A percentile compares a stretch with the other conserved stretches of the same genome.
phyloP scores from a whole-genome alignment of 176 grass and related monocot species.

The Guadua angustifolia region DNA sequence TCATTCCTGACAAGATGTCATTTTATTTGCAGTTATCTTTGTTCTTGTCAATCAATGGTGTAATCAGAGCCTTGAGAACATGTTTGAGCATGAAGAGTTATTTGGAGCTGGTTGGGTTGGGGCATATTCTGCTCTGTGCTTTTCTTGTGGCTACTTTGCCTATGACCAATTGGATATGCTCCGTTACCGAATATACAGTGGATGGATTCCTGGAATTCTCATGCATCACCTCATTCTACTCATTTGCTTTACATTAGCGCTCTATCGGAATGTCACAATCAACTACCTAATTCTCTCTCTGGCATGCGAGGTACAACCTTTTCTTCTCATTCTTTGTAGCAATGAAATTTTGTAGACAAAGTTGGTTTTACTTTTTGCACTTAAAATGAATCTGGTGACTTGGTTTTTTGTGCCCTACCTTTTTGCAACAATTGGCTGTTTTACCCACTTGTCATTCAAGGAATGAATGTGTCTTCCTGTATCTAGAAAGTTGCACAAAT shows the following conservation, averaged over 20 bases:
- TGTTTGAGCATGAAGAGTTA: slow-evolving; percentile 89
- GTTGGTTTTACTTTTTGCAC: neutral
- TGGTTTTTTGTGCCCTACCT: neutral
- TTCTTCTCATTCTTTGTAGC: slow-evolving; percentile 28
- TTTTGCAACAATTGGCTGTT: slow-evolving; percentile 1
- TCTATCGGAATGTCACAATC: slow-evolving; percentile 86
- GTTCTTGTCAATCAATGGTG: slow-evolving; percentile 72
- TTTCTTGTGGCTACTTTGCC: slow-evolving; percentile 97
- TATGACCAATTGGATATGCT: slow-evolving; percentile 99
- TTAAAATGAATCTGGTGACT: neutral
- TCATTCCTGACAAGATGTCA: slow-evolving; percentile 31
- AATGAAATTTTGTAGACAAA: slow-evolving; percentile 29
- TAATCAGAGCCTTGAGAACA: slow-evolving; percentile 48
- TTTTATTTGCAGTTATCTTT: slow-evolving; percentile 71
- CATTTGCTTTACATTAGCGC: slow-evolving; percentile 90
- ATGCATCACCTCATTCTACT: slow-evolving; percentile 95
- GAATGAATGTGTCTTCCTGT: neutral
- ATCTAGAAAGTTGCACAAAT: neutral
- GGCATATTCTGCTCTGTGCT: slow-evolving; percentile 77
- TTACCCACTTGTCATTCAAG: neutral
- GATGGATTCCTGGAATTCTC: slow-evolving; percentile 82
- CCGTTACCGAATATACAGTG: slow-evolving; percentile 68
- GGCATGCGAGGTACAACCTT: slow-evolving; percentile 71
- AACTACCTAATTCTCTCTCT: slow-evolving; percentile 94
- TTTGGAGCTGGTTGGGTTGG: slow-evolving; percentile 71